Evolutionary conservation across 2,329 filamentous ascomycete species (phyloP), one percentile per base, ranked within the genome.

Genomic region (Stagonosporopsis vannaccii): DNA sequence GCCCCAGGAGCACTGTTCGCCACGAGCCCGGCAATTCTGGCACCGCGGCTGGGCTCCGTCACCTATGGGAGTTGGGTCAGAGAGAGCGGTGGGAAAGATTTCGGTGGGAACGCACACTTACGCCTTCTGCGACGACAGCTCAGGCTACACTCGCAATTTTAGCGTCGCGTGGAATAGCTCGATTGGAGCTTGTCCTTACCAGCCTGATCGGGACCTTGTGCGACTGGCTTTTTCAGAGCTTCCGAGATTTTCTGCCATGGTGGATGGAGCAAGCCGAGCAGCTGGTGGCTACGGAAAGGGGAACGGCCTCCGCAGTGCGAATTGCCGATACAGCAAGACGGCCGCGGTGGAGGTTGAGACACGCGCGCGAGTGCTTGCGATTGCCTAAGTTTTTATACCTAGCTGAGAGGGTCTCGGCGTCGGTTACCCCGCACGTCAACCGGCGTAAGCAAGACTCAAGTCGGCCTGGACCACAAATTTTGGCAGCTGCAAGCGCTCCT

Each of bases 31-130:
- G 17, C 45, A 48, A 20, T 48, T 39, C 19, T n/a, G 32, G 33
- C 45, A 48, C 33, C 15, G 30, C 19, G 45, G 45, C 20, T 48
- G 32, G 45, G 35, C n/a, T 28, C 45, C 45, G 23, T 48, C 45
- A n/a, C 45, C 44, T 47, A n/a, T 7, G 23, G 36, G 33, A 7
- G 9, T 47, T 19, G 12, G 20, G 20, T 47, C n/a, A 28, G 26
- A 28, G 26, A 28, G 26, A 47, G 44, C 33, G 22, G 44, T 19
- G 22, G 22, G 19, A n/a, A 25, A 20, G 28, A 22, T 6, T 15
- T 33, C 4, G 30, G 30, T n/a, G 32, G 7, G 17, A 36, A 36
- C 30, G 22, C 32, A 36, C 44, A 47, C 15, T 47, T 47, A 20
- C 30, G 6, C 44, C 44, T 35, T 36, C 44, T 35, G 17, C 30